These are phyloP conservation scores for Cnidoscolus chayamansa DNA, from an alignment of 441 rosid species.

Conservation along the genomic window DNA sequence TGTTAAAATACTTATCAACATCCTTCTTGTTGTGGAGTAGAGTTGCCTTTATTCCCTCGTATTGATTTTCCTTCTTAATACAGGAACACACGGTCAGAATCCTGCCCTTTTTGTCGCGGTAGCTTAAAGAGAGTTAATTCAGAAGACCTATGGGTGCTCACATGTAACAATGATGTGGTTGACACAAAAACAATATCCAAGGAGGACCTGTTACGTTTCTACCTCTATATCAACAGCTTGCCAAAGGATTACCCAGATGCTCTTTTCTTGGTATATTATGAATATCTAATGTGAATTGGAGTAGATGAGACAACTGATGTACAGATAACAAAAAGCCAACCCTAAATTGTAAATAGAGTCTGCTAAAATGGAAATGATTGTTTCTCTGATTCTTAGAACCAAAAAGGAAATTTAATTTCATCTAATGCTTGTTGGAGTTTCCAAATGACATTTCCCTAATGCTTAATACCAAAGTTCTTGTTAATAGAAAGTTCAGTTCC, in stretches of 20 bases:
- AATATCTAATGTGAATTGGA: slow-evolving; percentile 60
- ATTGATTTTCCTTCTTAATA: slow-evolving; percentile 19
- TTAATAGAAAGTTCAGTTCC: slow-evolving; percentile 12
- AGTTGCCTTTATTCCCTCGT: not conserved
- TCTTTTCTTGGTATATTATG: slow-evolving; percentile 77
- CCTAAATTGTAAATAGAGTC: slow-evolving; percentile 61
- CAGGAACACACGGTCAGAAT: slow-evolving; percentile 90
- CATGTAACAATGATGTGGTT: slow-evolving; percentile 73
- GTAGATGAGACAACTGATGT: slow-evolving; percentile 29
- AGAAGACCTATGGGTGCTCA: slow-evolving; percentile 94
- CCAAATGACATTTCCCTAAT: slow-evolving; percentile 13
- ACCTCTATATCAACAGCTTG: slow-evolving; percentile 68
- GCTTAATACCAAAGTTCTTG: slow-evolving; percentile 9
- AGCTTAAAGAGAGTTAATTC: slow-evolving; percentile 90
- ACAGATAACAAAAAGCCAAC: slow-evolving; percentile 48
- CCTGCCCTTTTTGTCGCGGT: slow-evolving; percentile 94
- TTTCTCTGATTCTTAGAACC: slow-evolving; percentile 26
- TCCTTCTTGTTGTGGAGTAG: not conserved
- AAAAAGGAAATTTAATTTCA: slow-evolving; percentile 18
- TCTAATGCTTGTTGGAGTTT: slow-evolving; percentile 23
- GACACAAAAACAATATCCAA: slow-evolving; percentile 60
- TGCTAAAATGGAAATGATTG: slow-evolving; percentile 34
- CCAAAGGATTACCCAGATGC: slow-evolving; percentile 84
- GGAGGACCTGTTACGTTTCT: slow-evolving; percentile 71
- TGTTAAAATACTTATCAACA: not conserved